Base-by-base conservation (phyloP, 2,329 filamentous ascomycete species). In the Incumbomyces delicatus region DNA sequence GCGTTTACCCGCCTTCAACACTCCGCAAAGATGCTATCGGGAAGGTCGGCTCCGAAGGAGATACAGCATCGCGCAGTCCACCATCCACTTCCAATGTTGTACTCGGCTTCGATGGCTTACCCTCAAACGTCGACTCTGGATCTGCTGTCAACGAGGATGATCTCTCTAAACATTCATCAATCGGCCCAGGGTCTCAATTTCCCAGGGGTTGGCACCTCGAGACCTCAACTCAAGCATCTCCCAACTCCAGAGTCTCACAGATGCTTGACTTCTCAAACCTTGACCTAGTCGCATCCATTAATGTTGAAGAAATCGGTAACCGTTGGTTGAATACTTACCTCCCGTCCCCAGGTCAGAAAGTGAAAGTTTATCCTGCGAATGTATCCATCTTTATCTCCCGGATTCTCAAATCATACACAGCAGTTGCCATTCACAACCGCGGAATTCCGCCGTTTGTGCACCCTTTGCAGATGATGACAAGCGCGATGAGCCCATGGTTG, bases 281-380 rank as follows among this genome's bases (percentile, higher is more conserved):
- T 27, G 37, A 66, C 11, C 61, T 76, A 6, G 48, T 66, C 1
- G 73, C 70, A 47, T 67, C 69, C 2, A 72, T 75, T 50, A 64
- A 73, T 39, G 66, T 64, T 0, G 66, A 72, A 18, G 65, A 66
- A 13, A 73, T 75, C 41, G 64, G 62, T 11, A 72, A 70, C 34
- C 70, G 72, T 10, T 76, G 72, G 72, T 57, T 75, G 20, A 66
- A 72, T 29, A 57, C 66, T 1, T 74, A 67, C 31, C 66, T 75
- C 4, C 71, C 72, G 0, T 48, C 68, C 0, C 64, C 69, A 0
- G 67, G 65, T 2, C 70, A 74, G 41, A 61, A 52, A 2, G 46
- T 61, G 29, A 75, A 75, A 48, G 44, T 60, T 0, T 74, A 73
- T 46, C 62, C 66, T 0, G 44, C 61, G 0, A 57, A 50, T 7